Conservation (phyloP, 768 basidiomycete species). For the Saitozyma sp. region DNA sequence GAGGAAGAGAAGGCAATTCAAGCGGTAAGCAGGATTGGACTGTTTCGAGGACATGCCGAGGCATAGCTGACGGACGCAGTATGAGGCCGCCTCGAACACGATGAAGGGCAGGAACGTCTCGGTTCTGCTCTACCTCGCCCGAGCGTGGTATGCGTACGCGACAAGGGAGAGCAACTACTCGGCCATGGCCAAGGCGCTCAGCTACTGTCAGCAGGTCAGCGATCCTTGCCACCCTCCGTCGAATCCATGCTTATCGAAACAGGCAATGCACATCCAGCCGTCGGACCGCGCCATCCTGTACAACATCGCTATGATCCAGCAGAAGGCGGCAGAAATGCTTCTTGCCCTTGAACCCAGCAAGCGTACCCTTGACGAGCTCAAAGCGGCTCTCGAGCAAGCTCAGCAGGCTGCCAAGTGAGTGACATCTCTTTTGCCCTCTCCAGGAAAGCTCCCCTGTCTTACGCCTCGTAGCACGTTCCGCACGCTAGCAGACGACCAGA, state of each 20-base stretch:
- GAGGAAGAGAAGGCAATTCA: slow-evolving; percentile 96
- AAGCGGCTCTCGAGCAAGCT: slow-evolving; percentile 75
- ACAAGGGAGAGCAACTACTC: slow-evolving; percentile 80
- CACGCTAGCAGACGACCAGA: slow-evolving; percentile 72
- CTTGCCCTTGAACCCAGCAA: slow-evolving; percentile 71
- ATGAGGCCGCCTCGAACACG: slow-evolving; percentile 84
- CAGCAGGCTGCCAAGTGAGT: slow-evolving; percentile 80
- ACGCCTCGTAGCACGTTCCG: slow-evolving; percentile 67
- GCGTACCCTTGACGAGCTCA: slow-evolving; percentile 76
- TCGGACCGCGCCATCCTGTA: slow-evolving; percentile 86
- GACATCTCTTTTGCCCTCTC: background rate
- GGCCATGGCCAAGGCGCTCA: slow-evolving; percentile 79
- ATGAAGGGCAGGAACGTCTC: slow-evolving; percentile 72
- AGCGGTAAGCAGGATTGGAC: slow-evolving; percentile 61
- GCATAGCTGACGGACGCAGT: slow-evolving; percentile 58
- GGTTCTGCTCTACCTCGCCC: slow-evolving; percentile 78
- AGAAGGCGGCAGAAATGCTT: slow-evolving; percentile 89
- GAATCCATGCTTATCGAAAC: slow-evolving; percentile 11
- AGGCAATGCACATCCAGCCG: slow-evolving; percentile 84
- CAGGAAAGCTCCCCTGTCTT: background rate
- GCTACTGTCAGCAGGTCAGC: slow-evolving; percentile 74
- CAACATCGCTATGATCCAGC: slow-evolving; percentile 98
- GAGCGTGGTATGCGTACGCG: slow-evolving; percentile 93
- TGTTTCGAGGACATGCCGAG: background rate
- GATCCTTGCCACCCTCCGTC: background rate